Evolutionary conservation across 1,284 basidiomycete genomes (phyloP).

Genomic region (Neolentinus lepideus): DNA sequence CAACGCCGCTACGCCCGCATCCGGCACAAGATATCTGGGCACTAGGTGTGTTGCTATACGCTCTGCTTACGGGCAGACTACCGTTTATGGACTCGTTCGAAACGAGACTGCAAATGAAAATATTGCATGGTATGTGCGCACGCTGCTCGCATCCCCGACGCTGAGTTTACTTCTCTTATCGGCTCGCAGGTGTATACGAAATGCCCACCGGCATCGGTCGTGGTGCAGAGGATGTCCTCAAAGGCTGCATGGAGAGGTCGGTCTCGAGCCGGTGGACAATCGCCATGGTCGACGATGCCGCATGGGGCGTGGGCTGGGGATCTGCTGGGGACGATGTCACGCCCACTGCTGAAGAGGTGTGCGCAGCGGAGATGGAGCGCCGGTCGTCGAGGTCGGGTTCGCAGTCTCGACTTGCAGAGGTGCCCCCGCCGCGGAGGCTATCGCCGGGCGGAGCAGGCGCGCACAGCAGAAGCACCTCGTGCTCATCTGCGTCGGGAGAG

Average conservation of each 20-base stretch:
- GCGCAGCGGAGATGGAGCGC: not conserved
- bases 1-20: conserved; percentile 25
- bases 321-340: not conserved
- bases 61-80: conserved; percentile 71
- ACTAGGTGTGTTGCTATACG: conserved; percentile 81
- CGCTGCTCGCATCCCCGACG: not conserved
- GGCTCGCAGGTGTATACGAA: conserved; percentile 47
- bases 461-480: not conserved
- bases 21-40: conserved; percentile 94
- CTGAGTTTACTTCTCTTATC: not conserved
- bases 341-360: not conserved
- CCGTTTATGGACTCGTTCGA: conserved; percentile 88
- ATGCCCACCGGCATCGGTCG: conserved; percentile 54
- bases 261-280: conserved; percentile 66
- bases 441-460: not conserved
- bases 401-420: not conserved
- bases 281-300: conserved; percentile 64
- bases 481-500: not conserved
- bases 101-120: conserved; percentile 86
- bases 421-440: not conserved
- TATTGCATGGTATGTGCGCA: conserved; percentile 62
- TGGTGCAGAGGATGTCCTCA: conserved; percentile 66
- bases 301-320: conserved; percentile 65
- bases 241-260: conserved; percentile 66
- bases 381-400: not conserved